These are phyloP conservation scores for Sporothrix humicola DNA, from an alignment of 2,329 filamentous ascomycete species.

Conservation along the genomic window DNA sequence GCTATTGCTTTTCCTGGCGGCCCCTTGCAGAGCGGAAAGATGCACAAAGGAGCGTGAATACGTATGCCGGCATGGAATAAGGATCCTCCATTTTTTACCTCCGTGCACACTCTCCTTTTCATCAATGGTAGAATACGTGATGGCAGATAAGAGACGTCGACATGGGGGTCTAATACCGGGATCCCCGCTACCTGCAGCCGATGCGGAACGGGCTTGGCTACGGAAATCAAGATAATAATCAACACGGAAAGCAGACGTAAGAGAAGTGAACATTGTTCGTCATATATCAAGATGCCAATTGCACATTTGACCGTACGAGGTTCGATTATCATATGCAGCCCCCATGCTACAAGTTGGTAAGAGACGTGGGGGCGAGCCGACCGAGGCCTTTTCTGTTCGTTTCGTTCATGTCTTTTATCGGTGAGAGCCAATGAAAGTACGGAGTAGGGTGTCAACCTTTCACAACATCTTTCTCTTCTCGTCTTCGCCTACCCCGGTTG, in stretches of 20 bases:
- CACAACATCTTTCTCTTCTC: background rate
- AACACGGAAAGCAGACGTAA: background rate
- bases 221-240: background rate
- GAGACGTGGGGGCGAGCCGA: background rate
- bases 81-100: background rate
- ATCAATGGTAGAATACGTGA: background rate
- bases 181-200: background rate
- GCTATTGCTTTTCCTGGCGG: slow-evolving; percentile 14
- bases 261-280: background rate
- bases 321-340: slow-evolving; percentile 5
- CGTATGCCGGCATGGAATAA: background rate
- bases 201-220: background rate
- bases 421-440: background rate
- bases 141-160: background rate
- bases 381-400: background rate
- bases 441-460: background rate
- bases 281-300: background rate
- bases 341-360: background rate
- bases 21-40: background rate
- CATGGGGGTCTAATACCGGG: slow-evolving; percentile 12
- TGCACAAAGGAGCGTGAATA: background rate
- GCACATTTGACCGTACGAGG: slow-evolving; percentile 1
- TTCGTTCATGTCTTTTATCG: background rate
- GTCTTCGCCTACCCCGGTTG: background rate
- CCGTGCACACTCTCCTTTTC: background rate